phyloP scores from a whole-genome alignment of 805 yeast genomes.

The Saccharomycopsis selenospora region DNA sequence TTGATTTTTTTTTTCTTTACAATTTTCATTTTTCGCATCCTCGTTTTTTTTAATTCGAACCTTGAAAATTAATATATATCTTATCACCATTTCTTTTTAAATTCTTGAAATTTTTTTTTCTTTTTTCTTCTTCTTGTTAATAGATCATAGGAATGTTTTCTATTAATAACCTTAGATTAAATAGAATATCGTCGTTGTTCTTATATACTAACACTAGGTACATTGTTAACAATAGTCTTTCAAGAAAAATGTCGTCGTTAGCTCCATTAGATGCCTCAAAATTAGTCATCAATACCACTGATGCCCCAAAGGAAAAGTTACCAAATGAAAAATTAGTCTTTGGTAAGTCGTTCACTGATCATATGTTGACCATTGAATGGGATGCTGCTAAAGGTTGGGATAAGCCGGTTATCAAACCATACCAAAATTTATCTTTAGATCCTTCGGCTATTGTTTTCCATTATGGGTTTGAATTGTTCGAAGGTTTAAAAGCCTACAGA shows the following conservation, averaged over 20 bases:
- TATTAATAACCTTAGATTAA: no score
- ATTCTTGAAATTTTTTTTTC: no score
- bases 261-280: slow-evolving; percentile 50
- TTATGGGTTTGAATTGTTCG: slow-evolving; percentile 91
- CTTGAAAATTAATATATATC: no score
- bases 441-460: slow-evolving; percentile 91
- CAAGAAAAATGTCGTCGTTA: slow-evolving; percentile 22
- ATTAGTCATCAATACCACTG: slow-evolving; percentile 40
- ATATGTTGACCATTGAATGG: slow-evolving; percentile 88
- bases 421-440: slow-evolving; percentile 66
- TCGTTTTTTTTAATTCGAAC: no score
- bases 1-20: no score
- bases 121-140: no score
- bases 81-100: no score
- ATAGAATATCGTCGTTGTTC: no score
- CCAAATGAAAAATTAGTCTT: slow-evolving; percentile 61
- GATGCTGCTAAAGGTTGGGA: slow-evolving; percentile 73
- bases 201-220: no score
- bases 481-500: slow-evolving; percentile 90
- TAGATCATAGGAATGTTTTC: no score
- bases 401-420: slow-evolving; percentile 81
- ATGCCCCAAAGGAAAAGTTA: slow-evolving; percentile 44
- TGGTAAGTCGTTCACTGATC: slow-evolving; percentile 75
- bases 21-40: no score
- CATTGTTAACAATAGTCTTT: background rate